Percentiles rank a stretch among this genome's conserved stretches.
Conservation (phyloP, 2,329 filamentous ascomycete genomes). For the Acrocalymma vagum region DNA sequence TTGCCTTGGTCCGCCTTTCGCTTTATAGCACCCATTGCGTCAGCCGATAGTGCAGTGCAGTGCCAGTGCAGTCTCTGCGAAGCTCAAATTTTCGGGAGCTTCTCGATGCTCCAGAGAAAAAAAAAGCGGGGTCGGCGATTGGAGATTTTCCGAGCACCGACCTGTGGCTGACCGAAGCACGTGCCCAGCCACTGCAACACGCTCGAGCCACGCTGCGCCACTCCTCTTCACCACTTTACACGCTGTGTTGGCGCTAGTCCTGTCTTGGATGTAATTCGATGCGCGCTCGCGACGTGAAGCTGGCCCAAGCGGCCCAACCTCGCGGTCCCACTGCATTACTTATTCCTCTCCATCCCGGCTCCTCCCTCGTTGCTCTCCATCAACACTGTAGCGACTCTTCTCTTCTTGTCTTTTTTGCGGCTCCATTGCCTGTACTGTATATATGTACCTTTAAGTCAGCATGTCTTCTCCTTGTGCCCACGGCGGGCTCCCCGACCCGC, state of each 20-base stretch:
- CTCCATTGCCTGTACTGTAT: conserved; percentile 8
- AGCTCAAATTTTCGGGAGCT: conserved; percentile 18
- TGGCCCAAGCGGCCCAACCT: conserved; percentile 27
- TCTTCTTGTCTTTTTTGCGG: conserved; percentile 1
- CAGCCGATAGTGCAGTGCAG: conserved; percentile 9
- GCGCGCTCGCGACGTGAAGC: too few species aligned
- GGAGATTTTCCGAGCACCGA: conserved; percentile 28
- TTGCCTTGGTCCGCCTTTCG: conserved; percentile 52
- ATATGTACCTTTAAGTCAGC: conserved; percentile 10
- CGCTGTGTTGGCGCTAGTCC: too few species aligned
- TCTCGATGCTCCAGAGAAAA: conserved; percentile 18
- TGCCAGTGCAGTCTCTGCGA: conserved; percentile 12
- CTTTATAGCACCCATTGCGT: conserved; percentile 56
- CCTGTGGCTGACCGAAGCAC: too few species aligned
- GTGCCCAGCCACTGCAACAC: too few species aligned
- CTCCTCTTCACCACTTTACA: conserved; percentile 24
- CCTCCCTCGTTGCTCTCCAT: conserved; percentile 1
- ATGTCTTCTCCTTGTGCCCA: conserved; percentile 40
- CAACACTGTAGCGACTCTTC: too few species aligned
- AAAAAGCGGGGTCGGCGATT: conserved; percentile 29
- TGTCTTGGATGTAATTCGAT: too few species aligned
- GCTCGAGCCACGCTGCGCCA: not conserved
- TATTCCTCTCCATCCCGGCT: conserved; percentile 10
- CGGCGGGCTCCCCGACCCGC: conserved; percentile 37
- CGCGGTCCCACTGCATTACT: conserved; percentile 17